Evolutionary conservation across 2,329 filamentous ascomycete species (phyloP).

Genomic region (Fusarium lyarnte): DNA sequence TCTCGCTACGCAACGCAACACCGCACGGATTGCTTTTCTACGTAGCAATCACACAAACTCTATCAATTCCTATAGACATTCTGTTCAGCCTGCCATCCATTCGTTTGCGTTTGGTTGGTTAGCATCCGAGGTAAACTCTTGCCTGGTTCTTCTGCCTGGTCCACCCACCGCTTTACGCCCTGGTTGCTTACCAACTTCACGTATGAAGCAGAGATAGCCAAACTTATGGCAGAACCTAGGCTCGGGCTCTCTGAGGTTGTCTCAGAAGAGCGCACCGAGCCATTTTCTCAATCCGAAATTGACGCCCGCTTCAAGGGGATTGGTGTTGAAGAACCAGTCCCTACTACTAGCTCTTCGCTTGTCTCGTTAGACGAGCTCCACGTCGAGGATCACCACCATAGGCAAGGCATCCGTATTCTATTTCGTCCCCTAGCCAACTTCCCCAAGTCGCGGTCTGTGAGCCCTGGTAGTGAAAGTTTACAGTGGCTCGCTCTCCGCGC

Average conservation of each 20-base stretch:
- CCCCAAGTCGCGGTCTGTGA: slow-evolving; percentile 63
- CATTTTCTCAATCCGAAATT: slow-evolving; percentile 66
- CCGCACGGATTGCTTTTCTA: slow-evolving; percentile 29
- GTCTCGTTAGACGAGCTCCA: slow-evolving; percentile 65
- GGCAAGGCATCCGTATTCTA: slow-evolving; percentile 66
- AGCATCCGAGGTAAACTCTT: slow-evolving; percentile 39
- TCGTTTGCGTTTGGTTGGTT: slow-evolving; percentile 36
- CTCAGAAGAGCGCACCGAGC: slow-evolving; percentile 65
- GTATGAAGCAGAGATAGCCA: slow-evolving; percentile 45
- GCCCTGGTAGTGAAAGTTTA: slow-evolving; percentile 65
- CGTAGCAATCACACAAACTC: slow-evolving; percentile 23
- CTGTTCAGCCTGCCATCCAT: slow-evolving; percentile 24
- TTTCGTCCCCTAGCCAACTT: slow-evolving; percentile 64
- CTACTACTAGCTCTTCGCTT: slow-evolving; percentile 51
- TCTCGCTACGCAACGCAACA: slow-evolving; percentile 26
- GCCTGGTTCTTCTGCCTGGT: slow-evolving; percentile 28
- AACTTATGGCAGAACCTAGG: slow-evolving; percentile 58
- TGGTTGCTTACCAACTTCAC: slow-evolving; percentile 41
- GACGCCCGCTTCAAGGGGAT: slow-evolving; percentile 59
- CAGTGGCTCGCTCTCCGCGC: slow-evolving; percentile 66
- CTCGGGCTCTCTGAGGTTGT: slow-evolving; percentile 50
- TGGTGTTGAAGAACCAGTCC: slow-evolving; percentile 55
- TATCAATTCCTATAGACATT: slow-evolving; percentile 3
- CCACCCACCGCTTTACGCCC: slow-evolving; percentile 21
- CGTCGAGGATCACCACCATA: slow-evolving; percentile 62